Conservation (phyloP, 2,329 filamentous ascomycete genomes). For the Arthrobotrys conoides region DNA sequence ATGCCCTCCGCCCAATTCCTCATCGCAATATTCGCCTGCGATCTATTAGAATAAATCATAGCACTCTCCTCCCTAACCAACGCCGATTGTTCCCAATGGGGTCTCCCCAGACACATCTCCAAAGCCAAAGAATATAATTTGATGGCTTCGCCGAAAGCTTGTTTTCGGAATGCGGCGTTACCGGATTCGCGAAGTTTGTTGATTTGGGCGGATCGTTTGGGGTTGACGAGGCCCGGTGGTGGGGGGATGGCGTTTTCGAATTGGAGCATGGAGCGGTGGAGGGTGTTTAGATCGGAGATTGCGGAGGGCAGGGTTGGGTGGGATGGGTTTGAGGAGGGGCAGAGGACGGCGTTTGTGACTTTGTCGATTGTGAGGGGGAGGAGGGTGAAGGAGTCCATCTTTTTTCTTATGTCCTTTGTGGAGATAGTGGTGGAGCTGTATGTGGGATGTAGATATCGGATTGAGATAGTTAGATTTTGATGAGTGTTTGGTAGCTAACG, state of each 20-base stretch:
- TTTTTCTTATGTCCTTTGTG: neutral
- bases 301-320: constrained; percentile 74
- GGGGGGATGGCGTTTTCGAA: constrained; percentile 79
- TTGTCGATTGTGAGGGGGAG: constrained; percentile 86
- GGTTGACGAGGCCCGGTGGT: constrained; percentile 90
- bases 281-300: constrained; percentile 80
- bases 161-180: constrained; percentile 85
- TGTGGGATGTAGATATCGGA: neutral
- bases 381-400: constrained; percentile 79
- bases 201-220: constrained; percentile 89
- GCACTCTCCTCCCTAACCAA: constrained; percentile 88
- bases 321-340: constrained; percentile 66
- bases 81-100: constrained; percentile 87
- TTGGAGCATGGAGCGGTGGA: constrained; percentile 81
- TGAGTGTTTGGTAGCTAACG: neutral
- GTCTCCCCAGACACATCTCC: constrained; percentile 86
- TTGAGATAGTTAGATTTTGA: neutral
- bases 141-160: constrained; percentile 80
- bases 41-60: constrained; percentile 85
- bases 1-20: constrained; percentile 86
- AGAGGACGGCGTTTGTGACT: constrained; percentile 80
- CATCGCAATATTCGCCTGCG: constrained; percentile 88
- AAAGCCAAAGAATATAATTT: constrained; percentile 87
- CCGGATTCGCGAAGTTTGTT: constrained; percentile 90
- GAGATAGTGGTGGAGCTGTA: neutral